These are phyloP conservation scores for Suillus discolor DNA, from an alignment of 768 basidiomycete genomes.

Conservation along the genomic window DNA sequence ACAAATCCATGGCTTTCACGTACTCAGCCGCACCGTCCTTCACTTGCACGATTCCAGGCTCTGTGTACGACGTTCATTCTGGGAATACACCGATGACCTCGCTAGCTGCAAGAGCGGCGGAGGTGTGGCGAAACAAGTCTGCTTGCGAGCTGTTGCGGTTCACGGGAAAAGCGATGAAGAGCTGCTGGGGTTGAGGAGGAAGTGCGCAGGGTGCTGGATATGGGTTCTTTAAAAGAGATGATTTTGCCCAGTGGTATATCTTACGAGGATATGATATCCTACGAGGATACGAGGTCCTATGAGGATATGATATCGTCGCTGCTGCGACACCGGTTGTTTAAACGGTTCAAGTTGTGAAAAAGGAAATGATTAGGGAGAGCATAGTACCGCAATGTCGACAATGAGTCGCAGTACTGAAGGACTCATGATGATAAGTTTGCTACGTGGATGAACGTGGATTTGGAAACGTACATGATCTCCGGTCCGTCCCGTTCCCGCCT, in stretches of 20 bases:
- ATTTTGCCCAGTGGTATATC: constrained; percentile 74
- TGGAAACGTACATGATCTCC: constrained; percentile 53
- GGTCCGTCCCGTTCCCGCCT: constrained; percentile 57
- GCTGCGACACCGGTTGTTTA: constrained; percentile 29
- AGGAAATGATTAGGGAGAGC: constrained; percentile 16
- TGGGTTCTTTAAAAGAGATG: constrained; percentile 62
- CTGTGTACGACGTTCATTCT: constrained; percentile 60
- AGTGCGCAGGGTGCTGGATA: constrained; percentile 50
- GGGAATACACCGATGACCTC: constrained; percentile 67
- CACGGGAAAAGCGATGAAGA: background rate
- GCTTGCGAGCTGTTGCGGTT: constrained; percentile 29
- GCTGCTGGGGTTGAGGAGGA: constrained; percentile 63
- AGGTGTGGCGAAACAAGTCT: constrained; percentile 57
- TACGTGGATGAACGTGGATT: background rate
- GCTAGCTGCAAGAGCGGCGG: constrained; percentile 51
- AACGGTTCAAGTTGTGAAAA: too few species aligned
- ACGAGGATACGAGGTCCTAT: too few species aligned
- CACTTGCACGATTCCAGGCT: constrained; percentile 48
- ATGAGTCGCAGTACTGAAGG: constrained; percentile 58
- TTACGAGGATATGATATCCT: constrained; percentile 56
- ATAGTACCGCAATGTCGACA: constrained; percentile 54
- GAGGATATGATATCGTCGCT: constrained; percentile 33
- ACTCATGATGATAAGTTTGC: background rate
- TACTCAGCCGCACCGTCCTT: constrained; percentile 75
- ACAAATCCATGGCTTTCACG: constrained; percentile 41